Conservation (phyloP, 495 filamentous ascomycete genomes). For the Cercophora sp. region DNA sequence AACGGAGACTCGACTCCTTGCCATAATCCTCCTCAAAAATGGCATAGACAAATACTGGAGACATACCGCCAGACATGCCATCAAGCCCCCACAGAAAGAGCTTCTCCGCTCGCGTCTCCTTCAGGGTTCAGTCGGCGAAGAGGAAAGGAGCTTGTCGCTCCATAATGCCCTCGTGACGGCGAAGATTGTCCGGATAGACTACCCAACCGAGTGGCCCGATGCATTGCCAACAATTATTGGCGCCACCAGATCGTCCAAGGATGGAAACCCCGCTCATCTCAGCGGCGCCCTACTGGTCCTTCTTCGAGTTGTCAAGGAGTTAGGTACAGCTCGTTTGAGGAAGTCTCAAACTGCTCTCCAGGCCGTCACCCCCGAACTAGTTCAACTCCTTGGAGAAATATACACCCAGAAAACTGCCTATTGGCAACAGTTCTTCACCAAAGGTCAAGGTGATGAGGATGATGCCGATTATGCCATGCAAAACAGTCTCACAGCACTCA, state of each 20-base stretch:
- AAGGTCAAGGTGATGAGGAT: constrained; percentile 48
- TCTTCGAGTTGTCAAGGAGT: constrained; percentile 82
- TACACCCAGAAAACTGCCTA: constrained; percentile 69
- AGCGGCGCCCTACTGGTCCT: constrained; percentile 71
- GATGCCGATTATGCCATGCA: constrained; percentile 59
- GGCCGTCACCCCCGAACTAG: constrained; percentile 70
- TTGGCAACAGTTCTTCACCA: constrained; percentile 62
- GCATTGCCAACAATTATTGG: constrained; percentile 55
- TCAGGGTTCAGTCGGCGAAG: constrained; percentile 68
- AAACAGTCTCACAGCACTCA: constrained; percentile 73
- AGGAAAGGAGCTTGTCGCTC: constrained; percentile 65
- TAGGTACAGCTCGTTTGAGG: constrained; percentile 71
- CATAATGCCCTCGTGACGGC: constrained; percentile 84
- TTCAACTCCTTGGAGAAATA: constrained; percentile 69
- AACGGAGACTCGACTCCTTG: constrained; percentile 73
- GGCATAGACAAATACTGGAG: constrained; percentile 95
- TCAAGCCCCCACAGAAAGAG: constrained; percentile 69
- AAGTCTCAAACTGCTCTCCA: constrained; percentile 68
- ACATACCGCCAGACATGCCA: constrained; percentile 62
- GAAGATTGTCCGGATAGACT: constrained; percentile 86
- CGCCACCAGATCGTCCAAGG: constrained; percentile 49
- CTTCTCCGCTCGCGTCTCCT: constrained; percentile 70
- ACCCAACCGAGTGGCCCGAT: constrained; percentile 75
- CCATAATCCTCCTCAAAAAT: constrained; percentile 91
- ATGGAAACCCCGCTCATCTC: constrained; percentile 51